These are phyloP conservation scores for Liquidambar formosana DNA, from an alignment of 164 flowering plant species.

Conservation along the genomic window DNA sequence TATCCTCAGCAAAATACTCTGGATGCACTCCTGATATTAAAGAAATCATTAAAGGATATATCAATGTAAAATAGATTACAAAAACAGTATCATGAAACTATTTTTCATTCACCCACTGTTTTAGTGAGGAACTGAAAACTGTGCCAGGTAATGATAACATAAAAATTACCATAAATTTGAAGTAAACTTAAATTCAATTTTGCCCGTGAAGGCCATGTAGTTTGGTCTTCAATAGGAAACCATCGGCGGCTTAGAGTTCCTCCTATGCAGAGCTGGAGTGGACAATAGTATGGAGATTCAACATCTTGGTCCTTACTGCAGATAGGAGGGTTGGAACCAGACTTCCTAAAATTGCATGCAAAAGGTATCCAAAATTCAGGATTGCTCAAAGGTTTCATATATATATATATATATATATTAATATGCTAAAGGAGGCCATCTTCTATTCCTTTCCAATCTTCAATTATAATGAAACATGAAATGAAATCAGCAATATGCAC, in stretches of 20 bases:
- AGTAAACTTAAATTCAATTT: conserved; percentile 60
- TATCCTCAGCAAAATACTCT: conserved; percentile 69
- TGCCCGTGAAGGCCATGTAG: conserved; percentile 80
- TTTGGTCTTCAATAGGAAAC: conserved; percentile 67
- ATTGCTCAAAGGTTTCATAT: no score
- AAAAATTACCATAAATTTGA: conserved; percentile 53
- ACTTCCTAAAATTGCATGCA: conserved; percentile 52
- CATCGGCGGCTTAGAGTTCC: conserved; percentile 85
- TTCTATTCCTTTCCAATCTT: no score
- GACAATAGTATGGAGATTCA: conserved; percentile 83
- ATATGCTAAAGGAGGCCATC: no score
- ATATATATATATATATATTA: no score
- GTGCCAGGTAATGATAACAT: no score
- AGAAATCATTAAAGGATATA: no score
- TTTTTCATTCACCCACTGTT: no score
- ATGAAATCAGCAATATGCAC: conserved; percentile 9
- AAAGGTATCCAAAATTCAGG: neutral
- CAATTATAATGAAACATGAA: no score
- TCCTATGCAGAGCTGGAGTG: conserved; percentile 76
- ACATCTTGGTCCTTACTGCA: conserved; percentile 75
- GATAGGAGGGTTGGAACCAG: conserved; percentile 59
- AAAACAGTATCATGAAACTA: no score
- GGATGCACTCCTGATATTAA: conserved; percentile 68
- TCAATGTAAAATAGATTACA: no score
- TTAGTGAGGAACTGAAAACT: no score